These are phyloP conservation scores for Trametes meyenii DNA, from an alignment of 768 basidiomycete species.

Conservation along the genomic window DNA sequence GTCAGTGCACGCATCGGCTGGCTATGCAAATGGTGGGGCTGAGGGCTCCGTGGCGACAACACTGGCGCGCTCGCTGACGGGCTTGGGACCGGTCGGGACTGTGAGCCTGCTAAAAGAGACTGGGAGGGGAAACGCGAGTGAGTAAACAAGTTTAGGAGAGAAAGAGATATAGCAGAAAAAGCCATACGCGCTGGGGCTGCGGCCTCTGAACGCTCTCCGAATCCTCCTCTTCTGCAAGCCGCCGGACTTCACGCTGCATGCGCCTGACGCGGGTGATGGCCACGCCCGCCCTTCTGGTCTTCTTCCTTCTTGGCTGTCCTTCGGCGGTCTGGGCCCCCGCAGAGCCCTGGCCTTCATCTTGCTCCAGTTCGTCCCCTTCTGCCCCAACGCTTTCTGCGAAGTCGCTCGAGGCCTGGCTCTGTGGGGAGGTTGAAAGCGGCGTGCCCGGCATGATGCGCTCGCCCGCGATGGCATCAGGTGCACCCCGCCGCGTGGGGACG, in stretches of 20 bases:
- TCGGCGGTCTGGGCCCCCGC: conserved; percentile 3
- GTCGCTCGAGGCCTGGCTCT: conserved; percentile 14
- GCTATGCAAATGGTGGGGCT: neutral
- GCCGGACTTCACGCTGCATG: conserved; percentile 24
- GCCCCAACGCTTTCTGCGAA: conserved; percentile 5
- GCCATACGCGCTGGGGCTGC: conserved; percentile 20
- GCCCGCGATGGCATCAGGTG: conserved; percentile 15
- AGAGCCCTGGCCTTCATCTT: conserved; percentile 14
- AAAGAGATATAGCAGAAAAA: neutral
- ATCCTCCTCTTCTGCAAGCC: conserved; percentile 21
- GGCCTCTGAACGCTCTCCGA: conserved; percentile 10
- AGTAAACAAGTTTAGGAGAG: neutral
- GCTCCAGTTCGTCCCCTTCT: conserved; percentile 20
- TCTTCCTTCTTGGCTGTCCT: conserved; percentile 23
- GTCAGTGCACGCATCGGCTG: conserved; percentile 5
- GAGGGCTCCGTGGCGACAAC: conserved; percentile 3
- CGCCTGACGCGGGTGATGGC: conserved; percentile 20
- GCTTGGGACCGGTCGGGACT: neutral
- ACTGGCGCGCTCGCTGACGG: neutral
- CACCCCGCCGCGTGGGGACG: conserved; percentile 15
- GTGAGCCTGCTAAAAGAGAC: conserved; percentile 8
- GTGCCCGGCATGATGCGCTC: conserved; percentile 21
- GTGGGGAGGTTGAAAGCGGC: conserved; percentile 15
- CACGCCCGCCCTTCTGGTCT: conserved; percentile 22
- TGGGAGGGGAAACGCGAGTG: neutral